Percentiles rank a stretch among this genome's conserved stretches.
Conservation (phyloP, 2,329 filamentous ascomycete genomes). For the Rugonectria rugulosa region DNA sequence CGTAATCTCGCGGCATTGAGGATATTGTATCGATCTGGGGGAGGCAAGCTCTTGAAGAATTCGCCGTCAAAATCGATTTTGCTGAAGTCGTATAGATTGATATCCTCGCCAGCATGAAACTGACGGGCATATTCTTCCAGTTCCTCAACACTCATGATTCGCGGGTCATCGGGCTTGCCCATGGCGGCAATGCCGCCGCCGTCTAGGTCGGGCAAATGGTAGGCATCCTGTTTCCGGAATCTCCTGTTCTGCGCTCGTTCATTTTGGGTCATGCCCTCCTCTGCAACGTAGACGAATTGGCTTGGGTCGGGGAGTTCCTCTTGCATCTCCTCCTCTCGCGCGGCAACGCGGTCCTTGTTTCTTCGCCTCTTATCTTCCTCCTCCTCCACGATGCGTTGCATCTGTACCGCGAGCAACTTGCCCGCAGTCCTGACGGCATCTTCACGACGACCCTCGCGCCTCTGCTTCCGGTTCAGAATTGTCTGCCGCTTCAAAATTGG, state of each 20-base stretch:
- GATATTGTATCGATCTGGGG: slow-evolving; percentile 95
- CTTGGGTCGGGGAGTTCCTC: slow-evolving; percentile 72
- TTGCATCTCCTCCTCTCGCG: slow-evolving; percentile 57
- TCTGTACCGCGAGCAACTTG: slow-evolving; percentile 90
- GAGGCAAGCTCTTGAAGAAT: slow-evolving; percentile 91
- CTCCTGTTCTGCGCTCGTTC: slow-evolving; percentile 77
- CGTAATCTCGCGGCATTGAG: slow-evolving; percentile 90
- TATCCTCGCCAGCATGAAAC: slow-evolving; percentile 90
- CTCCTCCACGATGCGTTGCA: slow-evolving; percentile 89
- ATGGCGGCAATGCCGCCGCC: slow-evolving; percentile 80
- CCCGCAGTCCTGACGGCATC: slow-evolving; percentile 93
- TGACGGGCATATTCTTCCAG: slow-evolving; percentile 92
- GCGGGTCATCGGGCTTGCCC: slow-evolving; percentile 89
- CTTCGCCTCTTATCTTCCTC: slow-evolving; percentile 72
- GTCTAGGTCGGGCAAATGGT: slow-evolving; percentile 89
- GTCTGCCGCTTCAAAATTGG: slow-evolving; percentile 91
- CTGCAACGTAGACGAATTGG: slow-evolving; percentile 88
- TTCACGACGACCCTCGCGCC: slow-evolving; percentile 87
- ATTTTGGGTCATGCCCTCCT: slow-evolving; percentile 79
- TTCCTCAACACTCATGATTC: slow-evolving; percentile 96
- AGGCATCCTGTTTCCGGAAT: slow-evolving; percentile 92
- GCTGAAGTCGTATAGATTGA: slow-evolving; percentile 92
- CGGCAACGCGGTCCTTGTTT: slow-evolving; percentile 53
- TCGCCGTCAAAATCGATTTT: slow-evolving; percentile 98
- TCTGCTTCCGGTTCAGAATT: slow-evolving; percentile 77